Base-by-base conservation (phyloP, 768 basidiomycete species). In the Clitopilus passeckerianus region DNA sequence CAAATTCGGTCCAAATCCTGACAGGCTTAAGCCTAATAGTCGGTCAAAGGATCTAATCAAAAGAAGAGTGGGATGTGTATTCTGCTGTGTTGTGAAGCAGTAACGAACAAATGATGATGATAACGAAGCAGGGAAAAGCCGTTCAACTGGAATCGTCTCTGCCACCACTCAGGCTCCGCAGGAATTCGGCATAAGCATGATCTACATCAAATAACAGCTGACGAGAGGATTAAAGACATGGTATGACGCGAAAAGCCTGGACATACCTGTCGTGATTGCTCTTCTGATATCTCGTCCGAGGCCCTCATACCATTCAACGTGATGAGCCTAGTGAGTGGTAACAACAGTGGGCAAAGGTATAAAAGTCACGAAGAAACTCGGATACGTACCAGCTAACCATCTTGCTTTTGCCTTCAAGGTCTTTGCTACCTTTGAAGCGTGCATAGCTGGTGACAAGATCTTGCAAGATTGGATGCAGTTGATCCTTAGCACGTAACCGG, bases 271-370 rank as follows among this genome's bases (percentile, higher is more conserved):
- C 97, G 77, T 2, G 92, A 89, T 67, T 99, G 95, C 61, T 98
- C 96, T 61, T 98, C 96, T 0, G 90, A 88, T 30, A 98, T 88
- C 72, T 97, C 95, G 64, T 98, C 96, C 10, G 93, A 93, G 3
- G 94, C 97, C 68, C 93, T 93, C 94, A 99, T 95, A 0, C 86
- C 91, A 65, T 98, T 98, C 20, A 99, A 81, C 5, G 93, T 94
- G 66, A 99, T 98, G 41, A 99, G 78, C 95, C 93, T 95, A 58
- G 7, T 1, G 43, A 22, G 16, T 35, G n/a, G 7, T 55, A 55
- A 8, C 57, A 33, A 10, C 7, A 46, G 53, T 20, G 53, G 43
- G 22, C 62, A 3, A 27, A 22, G 24, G 35, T n/a, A 18, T 34
- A 35, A 10, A 23, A 61, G 34, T 18, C 14, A 52, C 20, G 18